These are phyloP conservation scores for grape (Vitis vinifera) DNA, from an alignment of 164 flowering plant species.

Conservation along the genomic window ASM3070453v1 NC_081818.1:607501-608000, in stretches of 20 bases:
- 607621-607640: constrained; percentile 12
- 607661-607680: constrained; percentile 26
- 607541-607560: constrained; percentile 23
- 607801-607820: constrained; percentile 38
- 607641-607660: constrained; percentile 25
- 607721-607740: constrained; percentile 25
- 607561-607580: constrained; percentile 25
- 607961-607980: too few species aligned
- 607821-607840: constrained; percentile 28
- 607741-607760: constrained; percentile 24
- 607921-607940: too few species aligned
- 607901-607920: too few species aligned
- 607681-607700: constrained; percentile 29
- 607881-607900: constrained; percentile 7
- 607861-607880: constrained; percentile 28
- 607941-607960: too few species aligned
- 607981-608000: too few species aligned
- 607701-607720: constrained; percentile 18
- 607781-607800: constrained; percentile 23
- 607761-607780: constrained; percentile 28
- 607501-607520: constrained; percentile 27
- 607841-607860: constrained; percentile 37
- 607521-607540: constrained; percentile 19
- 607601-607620: constrained; percentile 25
- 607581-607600: constrained; percentile 20